These are phyloP conservation scores for Camellia granthamiana DNA, from an alignment of 148 eudicot genomes.

Conservation along the genomic window DNA sequence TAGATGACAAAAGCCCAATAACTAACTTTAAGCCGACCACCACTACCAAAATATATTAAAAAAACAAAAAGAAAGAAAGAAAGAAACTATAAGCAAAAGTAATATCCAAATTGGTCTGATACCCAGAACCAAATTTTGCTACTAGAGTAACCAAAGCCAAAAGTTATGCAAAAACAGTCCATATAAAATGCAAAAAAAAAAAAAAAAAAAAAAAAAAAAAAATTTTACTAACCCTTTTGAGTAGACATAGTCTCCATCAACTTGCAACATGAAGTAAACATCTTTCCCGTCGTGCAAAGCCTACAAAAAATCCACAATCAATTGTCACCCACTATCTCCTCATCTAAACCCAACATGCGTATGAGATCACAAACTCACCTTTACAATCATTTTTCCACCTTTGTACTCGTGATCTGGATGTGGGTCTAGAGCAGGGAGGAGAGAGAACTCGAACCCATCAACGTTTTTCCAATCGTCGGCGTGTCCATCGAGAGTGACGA, in stretches of 20 bases:
- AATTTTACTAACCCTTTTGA: slow-evolving; percentile 53
- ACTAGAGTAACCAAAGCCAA: not conserved
- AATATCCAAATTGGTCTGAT: not conserved
- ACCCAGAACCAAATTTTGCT: not conserved
- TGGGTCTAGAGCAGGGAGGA: slow-evolving; percentile 88
- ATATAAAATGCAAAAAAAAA: not conserved
- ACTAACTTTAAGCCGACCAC: not conserved
- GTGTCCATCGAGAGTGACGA: slow-evolving; percentile 71
- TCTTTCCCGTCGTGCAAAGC: slow-evolving; percentile 86
- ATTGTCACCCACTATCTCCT: slow-evolving; percentile 1
- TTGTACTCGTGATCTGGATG: slow-evolving; percentile 65
- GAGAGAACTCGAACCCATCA: slow-evolving; percentile 60
- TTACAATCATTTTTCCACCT: slow-evolving; percentile 69
- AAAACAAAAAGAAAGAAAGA: not conserved
- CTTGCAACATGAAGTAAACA: slow-evolving; percentile 76
- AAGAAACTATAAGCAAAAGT: not conserved
- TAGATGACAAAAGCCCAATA: slow-evolving; percentile 5
- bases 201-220: not conserved
- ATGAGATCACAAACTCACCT: slow-evolving; percentile 30
- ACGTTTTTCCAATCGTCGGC: slow-evolving; percentile 68
- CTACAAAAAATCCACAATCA: slow-evolving; percentile 32
- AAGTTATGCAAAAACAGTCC: not conserved
- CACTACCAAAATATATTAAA: not conserved
- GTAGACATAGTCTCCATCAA: slow-evolving; percentile 70
- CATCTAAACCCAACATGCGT: not conserved